Evolutionary conservation across 345 rosid species (phyloP).

Genomic region (Corchorus olitorius): DNA sequence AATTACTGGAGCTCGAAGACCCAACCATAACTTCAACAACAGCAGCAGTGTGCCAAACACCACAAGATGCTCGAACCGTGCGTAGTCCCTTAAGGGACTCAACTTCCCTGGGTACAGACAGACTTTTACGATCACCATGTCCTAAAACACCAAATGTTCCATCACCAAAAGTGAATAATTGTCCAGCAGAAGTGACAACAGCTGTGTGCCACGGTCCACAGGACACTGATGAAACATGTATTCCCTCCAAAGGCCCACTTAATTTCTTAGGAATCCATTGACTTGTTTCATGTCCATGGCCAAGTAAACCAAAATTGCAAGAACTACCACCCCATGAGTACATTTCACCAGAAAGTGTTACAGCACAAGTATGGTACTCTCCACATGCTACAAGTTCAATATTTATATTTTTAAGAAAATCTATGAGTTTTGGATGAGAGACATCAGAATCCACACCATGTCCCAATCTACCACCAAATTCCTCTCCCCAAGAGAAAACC

Average conservation of each 20-base stretch:
- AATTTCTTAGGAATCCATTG: constrained; percentile 75
- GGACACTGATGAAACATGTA: constrained; percentile 70
- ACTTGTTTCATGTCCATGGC: constrained; percentile 64
- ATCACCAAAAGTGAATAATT: constrained; percentile 77
- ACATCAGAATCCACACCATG: constrained; percentile 80
- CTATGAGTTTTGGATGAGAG: constrained; percentile 70
- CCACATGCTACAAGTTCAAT: constrained; percentile 75
- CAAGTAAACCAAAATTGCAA: constrained; percentile 64
- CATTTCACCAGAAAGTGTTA: constrained; percentile 75
- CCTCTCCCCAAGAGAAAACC: constrained; percentile 81
- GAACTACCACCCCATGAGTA: constrained; percentile 74
- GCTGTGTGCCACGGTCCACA: constrained; percentile 92
- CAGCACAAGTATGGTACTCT: constrained; percentile 78
- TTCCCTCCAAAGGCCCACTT: constrained; percentile 74
- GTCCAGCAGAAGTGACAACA: constrained; percentile 76
- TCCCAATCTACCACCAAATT: constrained; percentile 75
- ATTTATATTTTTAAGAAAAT: constrained; percentile 58
- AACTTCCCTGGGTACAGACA: constrained; percentile 68
- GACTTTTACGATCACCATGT: constrained; percentile 63
- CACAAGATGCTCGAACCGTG: constrained; percentile 77
- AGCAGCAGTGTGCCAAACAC: constrained; percentile 90
- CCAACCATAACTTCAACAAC: constrained; percentile 84
- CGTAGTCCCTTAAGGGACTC: constrained; percentile 83
- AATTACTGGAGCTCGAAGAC: constrained; percentile 69
- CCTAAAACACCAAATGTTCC: constrained; percentile 83